Conservation (phyloP, 2,329 filamentous ascomycete species). For the Fusarium irregulare region DNA sequence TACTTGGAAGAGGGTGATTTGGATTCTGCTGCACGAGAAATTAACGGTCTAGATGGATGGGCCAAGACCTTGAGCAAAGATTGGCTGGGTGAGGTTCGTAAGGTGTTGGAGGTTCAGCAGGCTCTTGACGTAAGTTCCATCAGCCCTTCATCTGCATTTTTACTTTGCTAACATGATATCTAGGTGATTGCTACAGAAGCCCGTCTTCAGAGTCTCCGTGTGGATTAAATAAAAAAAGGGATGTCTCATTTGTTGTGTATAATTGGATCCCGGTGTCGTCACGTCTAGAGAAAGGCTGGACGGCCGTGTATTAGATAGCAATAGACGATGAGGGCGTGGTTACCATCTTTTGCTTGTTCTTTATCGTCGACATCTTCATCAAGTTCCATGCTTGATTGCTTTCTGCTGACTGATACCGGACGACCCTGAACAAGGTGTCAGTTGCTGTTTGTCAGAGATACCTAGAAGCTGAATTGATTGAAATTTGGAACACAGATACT, state of each 20-base stretch:
- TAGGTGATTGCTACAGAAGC: conserved; percentile 92
- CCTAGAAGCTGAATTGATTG: not conserved
- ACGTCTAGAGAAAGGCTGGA: conserved; percentile 45
- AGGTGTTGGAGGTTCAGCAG: conserved; percentile 94
- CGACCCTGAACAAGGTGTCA: not conserved
- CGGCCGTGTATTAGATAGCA: conserved; percentile 53
- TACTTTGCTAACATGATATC: conserved; percentile 28
- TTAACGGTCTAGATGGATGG: conserved; percentile 94
- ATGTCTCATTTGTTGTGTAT: conserved; percentile 53
- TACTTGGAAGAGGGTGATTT: conserved; percentile 92
- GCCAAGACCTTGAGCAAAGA: conserved; percentile 94
- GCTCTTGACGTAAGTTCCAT: conserved; percentile 84
- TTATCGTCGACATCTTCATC: not conserved
- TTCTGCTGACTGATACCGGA: not conserved
- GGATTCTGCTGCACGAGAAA: conserved; percentile 90
- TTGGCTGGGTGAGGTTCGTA: conserved; percentile 90
- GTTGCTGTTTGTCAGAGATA: not conserved
- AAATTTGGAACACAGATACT: not conserved
- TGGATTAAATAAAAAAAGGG: conserved; percentile 68
- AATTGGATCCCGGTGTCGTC: conserved; percentile 45
- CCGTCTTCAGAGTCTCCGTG: conserved; percentile 84
- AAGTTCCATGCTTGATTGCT: not conserved
- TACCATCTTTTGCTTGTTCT: conserved; percentile 27
- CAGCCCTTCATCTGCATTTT: not conserved
- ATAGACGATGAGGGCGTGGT: conserved; percentile 49